Base-by-base conservation (phyloP, 768 basidiomycete genomes). In the Pleurotus citrinopileatus region DNA sequence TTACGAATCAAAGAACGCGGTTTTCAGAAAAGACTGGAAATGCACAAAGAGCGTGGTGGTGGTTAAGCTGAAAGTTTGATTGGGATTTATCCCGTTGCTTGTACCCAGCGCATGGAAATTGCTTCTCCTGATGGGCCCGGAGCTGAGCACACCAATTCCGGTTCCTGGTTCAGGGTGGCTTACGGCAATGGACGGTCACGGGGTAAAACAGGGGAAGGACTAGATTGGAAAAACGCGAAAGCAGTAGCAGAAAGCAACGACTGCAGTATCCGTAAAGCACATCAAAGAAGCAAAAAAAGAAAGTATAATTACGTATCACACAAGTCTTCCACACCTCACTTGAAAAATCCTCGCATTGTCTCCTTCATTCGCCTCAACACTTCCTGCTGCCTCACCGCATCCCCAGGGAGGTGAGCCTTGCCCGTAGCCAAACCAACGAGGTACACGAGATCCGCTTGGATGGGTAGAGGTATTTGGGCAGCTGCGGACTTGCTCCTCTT, bases 401-500 rank as follows among this genome's bases (percentile, higher is more conserved):
- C 79, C 17, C 76, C 75, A 0, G 85, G 80, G 58, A 88, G 64
- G 42, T 72, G 63, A 3, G 71, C 54, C 56, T 78, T 72, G 3
- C 86, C 86, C 3, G 67, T 78, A 7, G 78, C 87, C 26, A 89
- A 64, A 44, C 78, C 79, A 59, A 81, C 74, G 42, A 98, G 76
- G 68, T 87, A 96, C 1, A 80, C 83, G 65, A 97, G 95, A 67
- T 98, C 95, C 2, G 94, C 94, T 65, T 96, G 95, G 1, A 84
- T 84, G 27, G 83, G 80, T 2, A 96, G 76, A 0, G 96, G 87
- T 37, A 98, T 73, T 53, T 76, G 76, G 25, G 83, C 77, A 4
- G 77, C 75, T 15, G 76, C 80, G 56, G 69, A 66, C 32, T 75
- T 66, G 59, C 76, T 72, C 68, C 89, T 74, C 64, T 84, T 84